These are phyloP conservation scores for Xylariaceae sp. DNA, from an alignment of 2,329 filamentous ascomycete species.

Conservation along the genomic window DNA sequence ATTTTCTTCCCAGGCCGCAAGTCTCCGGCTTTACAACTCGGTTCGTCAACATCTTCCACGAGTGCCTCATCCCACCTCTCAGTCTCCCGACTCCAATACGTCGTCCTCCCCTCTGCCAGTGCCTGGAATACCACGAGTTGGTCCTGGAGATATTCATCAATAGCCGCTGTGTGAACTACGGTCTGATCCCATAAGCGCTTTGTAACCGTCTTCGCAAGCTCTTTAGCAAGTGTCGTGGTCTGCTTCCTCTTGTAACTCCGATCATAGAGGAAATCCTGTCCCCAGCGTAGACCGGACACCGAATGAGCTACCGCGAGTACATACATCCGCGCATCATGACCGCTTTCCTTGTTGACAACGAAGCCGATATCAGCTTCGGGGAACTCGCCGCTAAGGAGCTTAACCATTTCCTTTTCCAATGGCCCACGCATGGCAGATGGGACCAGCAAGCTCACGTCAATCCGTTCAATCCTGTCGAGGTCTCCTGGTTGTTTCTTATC, in stretches of 20 bases:
- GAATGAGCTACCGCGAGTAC: constrained; percentile 55
- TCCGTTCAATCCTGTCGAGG: constrained; percentile 36
- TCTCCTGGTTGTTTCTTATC: constrained; percentile 20
- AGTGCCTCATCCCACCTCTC: constrained; percentile 22
- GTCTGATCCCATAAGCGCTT: constrained; percentile 45
- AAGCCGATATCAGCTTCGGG: constrained; percentile 44
- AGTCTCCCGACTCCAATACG: constrained; percentile 36
- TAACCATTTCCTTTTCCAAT: constrained; percentile 40
- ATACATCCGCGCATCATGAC: constrained; percentile 49
- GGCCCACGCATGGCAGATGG: constrained; percentile 42
- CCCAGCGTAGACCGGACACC: constrained; percentile 43
- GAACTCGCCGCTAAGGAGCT: constrained; percentile 40
- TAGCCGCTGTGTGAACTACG: constrained; percentile 39
- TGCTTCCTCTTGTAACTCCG: constrained; percentile 41
- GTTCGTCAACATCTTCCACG: constrained; percentile 18
- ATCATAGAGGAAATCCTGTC: constrained; percentile 43
- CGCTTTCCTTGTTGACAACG: constrained; percentile 48
- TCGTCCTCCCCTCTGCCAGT: constrained; percentile 49
- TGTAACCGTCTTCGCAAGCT: constrained; percentile 45
- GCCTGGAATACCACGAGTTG: constrained; percentile 59
- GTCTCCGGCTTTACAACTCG: constrained; percentile 18
- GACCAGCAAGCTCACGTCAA: constrained; percentile 51
- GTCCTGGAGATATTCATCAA: constrained; percentile 58
- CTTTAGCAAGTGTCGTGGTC: constrained; percentile 33
- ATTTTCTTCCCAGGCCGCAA: constrained; percentile 20